phyloP scores from a whole-genome alignment of 176 grass and related monocot species.

The Hyparrhenia diplandra region DNA sequence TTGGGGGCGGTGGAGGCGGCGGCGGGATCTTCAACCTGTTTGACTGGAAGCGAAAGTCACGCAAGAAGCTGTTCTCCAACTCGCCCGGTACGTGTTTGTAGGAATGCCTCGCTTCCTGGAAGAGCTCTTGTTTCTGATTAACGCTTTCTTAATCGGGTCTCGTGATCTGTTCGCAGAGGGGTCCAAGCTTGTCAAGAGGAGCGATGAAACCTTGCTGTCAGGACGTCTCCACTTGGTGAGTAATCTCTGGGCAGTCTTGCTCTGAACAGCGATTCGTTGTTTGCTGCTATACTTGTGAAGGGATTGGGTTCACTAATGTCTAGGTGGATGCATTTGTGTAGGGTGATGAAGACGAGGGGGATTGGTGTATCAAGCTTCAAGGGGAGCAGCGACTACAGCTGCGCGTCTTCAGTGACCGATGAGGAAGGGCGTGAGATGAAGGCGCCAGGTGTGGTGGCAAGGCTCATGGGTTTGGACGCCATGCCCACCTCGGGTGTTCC shows the following conservation, averaged over 20 bases:
- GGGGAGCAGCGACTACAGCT: constrained; percentile 69
- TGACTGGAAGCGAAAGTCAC: constrained; percentile 79
- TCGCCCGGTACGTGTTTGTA: constrained; percentile 57
- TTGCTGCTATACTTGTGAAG: not conserved
- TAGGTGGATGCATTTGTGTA: constrained; percentile 8
- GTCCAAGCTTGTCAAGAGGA: constrained; percentile 59
- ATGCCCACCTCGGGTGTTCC: constrained; percentile 50
- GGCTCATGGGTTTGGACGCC: constrained; percentile 88
- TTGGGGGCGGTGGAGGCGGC: constrained; percentile 13
- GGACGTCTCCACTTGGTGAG: constrained; percentile 59
- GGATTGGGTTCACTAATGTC: not conserved
- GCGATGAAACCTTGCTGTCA: constrained; percentile 47
- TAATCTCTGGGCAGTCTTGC: not conserved
- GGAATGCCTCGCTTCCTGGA: not conserved
- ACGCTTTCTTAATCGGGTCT: not conserved
- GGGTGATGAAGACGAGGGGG: constrained; percentile 66
- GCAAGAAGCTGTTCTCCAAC: constrained; percentile 79
- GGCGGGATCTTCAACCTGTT: constrained; percentile 76
- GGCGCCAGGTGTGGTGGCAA: constrained; percentile 74
- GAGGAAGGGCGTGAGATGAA: constrained; percentile 65
- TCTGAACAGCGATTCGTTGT: not conserved
- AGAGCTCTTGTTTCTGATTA: not conserved
- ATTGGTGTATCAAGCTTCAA: constrained; percentile 47
- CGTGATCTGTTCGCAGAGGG: constrained; percentile 48
- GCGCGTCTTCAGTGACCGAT: constrained; percentile 70